Percentiles rank a stretch among this genome's conserved stretches.
Evolutionary conservation across 2,329 filamentous ascomycete genomes (phyloP).

Genomic region (Penicillium occitanis): DNA sequence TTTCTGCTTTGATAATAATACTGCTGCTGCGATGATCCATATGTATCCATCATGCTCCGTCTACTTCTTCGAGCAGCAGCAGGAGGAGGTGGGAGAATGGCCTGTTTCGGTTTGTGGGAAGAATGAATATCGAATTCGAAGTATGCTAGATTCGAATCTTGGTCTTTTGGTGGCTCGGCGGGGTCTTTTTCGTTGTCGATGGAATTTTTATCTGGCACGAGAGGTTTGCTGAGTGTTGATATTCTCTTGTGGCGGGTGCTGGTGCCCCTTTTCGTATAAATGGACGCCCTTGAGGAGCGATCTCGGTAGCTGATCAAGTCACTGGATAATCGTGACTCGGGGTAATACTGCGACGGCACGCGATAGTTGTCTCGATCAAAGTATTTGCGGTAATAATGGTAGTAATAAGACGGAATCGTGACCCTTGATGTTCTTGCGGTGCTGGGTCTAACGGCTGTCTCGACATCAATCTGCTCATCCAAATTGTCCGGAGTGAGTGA

Average conservation of each 20-base stretch:
- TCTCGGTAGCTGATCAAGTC: not conserved
- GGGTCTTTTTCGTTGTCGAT: not conserved
- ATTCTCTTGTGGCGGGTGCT: not conserved
- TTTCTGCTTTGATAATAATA: not conserved
- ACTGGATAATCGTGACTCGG: not conserved
- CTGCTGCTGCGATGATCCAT: not conserved
- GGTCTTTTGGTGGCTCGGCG: not conserved
- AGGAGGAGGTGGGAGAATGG: not conserved
- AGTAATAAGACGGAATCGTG: conserved; percentile 14
- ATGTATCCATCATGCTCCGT: not conserved
- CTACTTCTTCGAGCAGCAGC: not conserved
- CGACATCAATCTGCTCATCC: not conserved
- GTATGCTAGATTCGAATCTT: not conserved
- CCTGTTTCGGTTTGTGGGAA: not conserved
- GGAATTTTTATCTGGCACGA: not conserved
- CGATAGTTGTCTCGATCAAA: conserved; percentile 8
- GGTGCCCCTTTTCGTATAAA: not conserved
- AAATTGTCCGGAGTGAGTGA: not conserved
- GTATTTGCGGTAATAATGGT: conserved; percentile 13
- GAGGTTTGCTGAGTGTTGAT: not conserved
- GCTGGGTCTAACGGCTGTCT: not conserved
- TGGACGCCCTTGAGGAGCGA: not conserved
- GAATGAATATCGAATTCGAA: conserved; percentile 2
- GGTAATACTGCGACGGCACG: not conserved
- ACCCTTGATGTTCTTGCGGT: conserved; percentile 11